phyloP scores from a whole-genome alignment of 1,139 yeast species.

The Candida buenavistaensis region DNA sequence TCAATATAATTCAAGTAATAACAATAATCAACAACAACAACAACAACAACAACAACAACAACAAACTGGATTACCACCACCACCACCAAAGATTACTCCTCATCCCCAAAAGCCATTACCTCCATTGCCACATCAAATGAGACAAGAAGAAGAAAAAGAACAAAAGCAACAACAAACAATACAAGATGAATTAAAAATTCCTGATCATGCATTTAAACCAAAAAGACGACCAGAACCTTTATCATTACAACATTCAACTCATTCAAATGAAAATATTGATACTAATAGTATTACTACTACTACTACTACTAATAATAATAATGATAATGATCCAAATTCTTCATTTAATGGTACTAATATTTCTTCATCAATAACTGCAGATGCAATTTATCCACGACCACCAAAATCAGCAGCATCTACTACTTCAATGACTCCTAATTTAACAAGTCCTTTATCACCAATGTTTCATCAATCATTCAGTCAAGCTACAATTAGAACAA shows the following conservation, averaged over 20 bases:
- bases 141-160: constrained; percentile 9
- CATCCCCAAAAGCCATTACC: constrained; percentile 14
- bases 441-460: constrained; percentile 44
- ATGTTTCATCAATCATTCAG: constrained; percentile 40
- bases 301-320: constrained; percentile 2
- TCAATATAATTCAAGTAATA: too few relatives aligned
- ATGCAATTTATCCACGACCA: constrained; percentile 12
- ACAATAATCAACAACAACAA: constrained; percentile 2
- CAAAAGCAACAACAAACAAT: constrained; percentile 8
- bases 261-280: constrained; percentile 23
- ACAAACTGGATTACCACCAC: constrained; percentile 7
- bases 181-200: constrained; percentile 21
- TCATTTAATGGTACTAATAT: too few relatives aligned
- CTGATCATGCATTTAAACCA: constrained; percentile 35
- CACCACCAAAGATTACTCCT: constrained; percentile 9
- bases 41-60: constrained; percentile 5
- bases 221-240: constrained; percentile 46
- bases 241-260: constrained; percentile 35
- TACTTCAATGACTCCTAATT: constrained; percentile 31
- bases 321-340: too few relatives aligned
- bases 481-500: constrained; percentile 17
- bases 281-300: constrained; percentile 12
- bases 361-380: constrained; percentile 5
- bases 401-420: constrained; percentile 17
- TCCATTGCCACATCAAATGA: constrained; percentile 13